Evolutionary conservation across 2,329 filamentous ascomycete species (phyloP).

Genomic region (Scortechinia acanthostroma): DNA sequence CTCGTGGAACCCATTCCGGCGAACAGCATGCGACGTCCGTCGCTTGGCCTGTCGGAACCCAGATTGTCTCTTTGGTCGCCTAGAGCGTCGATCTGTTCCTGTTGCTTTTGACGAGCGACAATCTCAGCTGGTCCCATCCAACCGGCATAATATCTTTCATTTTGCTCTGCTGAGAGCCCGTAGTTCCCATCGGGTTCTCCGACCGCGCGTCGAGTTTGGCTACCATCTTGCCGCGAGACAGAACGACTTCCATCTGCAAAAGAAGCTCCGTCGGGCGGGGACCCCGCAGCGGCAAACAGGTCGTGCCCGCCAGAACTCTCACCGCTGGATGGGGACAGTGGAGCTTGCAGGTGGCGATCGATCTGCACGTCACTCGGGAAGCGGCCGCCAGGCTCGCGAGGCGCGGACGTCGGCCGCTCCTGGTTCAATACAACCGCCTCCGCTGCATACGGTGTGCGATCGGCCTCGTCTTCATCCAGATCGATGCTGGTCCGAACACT

Average conservation of each 20-base stretch:
- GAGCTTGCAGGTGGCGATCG: background rate
- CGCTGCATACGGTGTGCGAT: background rate
- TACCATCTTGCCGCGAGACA: background rate
- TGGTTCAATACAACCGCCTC: background rate
- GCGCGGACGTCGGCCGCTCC: background rate
- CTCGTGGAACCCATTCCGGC: background rate
- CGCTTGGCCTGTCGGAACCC: background rate
- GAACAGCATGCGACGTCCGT: too few species aligned
- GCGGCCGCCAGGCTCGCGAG: background rate
- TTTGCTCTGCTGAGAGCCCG: background rate
- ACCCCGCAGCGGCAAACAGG: background rate
- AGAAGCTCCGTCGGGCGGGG: background rate
- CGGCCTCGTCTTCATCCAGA: background rate
- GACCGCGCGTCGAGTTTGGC: background rate
- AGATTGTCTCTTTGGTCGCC: background rate
- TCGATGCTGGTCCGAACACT: background rate
- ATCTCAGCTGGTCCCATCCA: background rate
- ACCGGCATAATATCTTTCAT: background rate
- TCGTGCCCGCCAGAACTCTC: background rate
- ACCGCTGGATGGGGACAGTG: constrained; percentile 2
- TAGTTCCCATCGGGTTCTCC: background rate
- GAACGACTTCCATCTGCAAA: background rate
- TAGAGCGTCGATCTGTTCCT: background rate
- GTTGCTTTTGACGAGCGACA: background rate
- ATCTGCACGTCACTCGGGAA: constrained; percentile 1